These are phyloP conservation scores for Gynostemma pentaphyllum DNA, from an alignment of 306 rosid genomes.

Conservation along the genomic window DNA sequence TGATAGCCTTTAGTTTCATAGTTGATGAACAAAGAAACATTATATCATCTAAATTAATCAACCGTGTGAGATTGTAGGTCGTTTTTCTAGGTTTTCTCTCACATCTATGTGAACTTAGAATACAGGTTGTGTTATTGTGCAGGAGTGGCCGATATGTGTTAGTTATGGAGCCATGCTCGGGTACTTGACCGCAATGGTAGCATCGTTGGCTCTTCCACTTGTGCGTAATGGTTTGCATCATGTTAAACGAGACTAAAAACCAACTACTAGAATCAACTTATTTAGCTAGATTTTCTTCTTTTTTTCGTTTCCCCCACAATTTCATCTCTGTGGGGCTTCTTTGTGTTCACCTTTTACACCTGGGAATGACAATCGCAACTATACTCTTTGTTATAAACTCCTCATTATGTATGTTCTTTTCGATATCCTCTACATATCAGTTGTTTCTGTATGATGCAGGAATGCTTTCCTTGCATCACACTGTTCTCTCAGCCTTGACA, in stretches of 20 bases:
- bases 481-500: too few relatives aligned
- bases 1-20: not conserved
- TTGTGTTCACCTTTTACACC: not conserved
- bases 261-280: not conserved
- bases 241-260: conserved; percentile 47
- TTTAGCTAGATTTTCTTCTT: not conserved
- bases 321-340: not conserved
- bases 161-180: conserved; percentile 69
- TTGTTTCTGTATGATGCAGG: not conserved
- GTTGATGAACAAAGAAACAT: not conserved
- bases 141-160: conserved; percentile 96
- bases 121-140: conserved; percentile 9
- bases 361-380: not conserved
- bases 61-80: not conserved
- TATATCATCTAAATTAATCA: not conserved
- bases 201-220: conserved; percentile 34
- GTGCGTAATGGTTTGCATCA: conserved; percentile 19
- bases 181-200: conserved; percentile 40
- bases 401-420: not conserved
- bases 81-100: not conserved
- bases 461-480: not conserved
- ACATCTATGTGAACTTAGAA: not conserved
- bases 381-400: not conserved
- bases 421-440: not conserved
- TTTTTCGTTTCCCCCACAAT: too few relatives aligned